These are phyloP conservation scores for Mycosphaerella arachidis DNA, from an alignment of 2,329 filamentous ascomycete species.

Conservation along the genomic window DNA sequence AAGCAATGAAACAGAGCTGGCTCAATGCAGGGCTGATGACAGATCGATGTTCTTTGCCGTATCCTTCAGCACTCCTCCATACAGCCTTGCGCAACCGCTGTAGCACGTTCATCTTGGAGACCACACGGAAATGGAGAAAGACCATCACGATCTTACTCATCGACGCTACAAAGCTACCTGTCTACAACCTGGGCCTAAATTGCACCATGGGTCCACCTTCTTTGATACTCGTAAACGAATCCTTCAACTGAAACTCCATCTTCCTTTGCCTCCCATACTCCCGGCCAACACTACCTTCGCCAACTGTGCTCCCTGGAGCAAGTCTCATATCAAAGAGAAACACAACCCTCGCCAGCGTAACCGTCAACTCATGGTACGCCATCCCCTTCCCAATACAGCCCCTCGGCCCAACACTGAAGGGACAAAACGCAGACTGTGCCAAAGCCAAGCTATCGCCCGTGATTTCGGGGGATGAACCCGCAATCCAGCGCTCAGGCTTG, in stretches of 20 bases:
- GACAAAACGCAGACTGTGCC: slow-evolving; percentile 19
- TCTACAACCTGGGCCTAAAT: background rate
- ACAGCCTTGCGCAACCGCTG: no score
- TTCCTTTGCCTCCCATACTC: background rate
- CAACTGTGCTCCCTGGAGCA: slow-evolving; percentile 12
- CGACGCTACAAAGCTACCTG: no score
- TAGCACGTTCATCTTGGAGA: no score
- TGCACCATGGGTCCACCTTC: background rate
- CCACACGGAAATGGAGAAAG: no score
- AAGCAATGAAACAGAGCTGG: no score
- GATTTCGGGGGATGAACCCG: background rate
- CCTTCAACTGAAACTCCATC: slow-evolving; percentile 8
- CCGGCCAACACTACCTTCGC: slow-evolving; percentile 1
- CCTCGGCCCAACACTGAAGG: slow-evolving; percentile 18
- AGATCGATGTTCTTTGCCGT: no score
- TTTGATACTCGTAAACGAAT: slow-evolving; percentile 12
- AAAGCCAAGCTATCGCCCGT: slow-evolving; percentile 7
- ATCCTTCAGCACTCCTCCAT: no score
- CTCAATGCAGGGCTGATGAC: no score
- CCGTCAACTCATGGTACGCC: slow-evolving; percentile 21
- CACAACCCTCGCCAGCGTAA: slow-evolving; percentile 15
- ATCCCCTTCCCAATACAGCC: slow-evolving; percentile 22
- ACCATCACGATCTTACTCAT: no score
- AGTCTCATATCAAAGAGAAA: slow-evolving; percentile 21
- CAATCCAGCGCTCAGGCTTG: slow-evolving; percentile 27